These are phyloP conservation scores for Tuber indicum DNA, from an alignment of 495 filamentous ascomycete species.

Conservation along the genomic window DNA sequence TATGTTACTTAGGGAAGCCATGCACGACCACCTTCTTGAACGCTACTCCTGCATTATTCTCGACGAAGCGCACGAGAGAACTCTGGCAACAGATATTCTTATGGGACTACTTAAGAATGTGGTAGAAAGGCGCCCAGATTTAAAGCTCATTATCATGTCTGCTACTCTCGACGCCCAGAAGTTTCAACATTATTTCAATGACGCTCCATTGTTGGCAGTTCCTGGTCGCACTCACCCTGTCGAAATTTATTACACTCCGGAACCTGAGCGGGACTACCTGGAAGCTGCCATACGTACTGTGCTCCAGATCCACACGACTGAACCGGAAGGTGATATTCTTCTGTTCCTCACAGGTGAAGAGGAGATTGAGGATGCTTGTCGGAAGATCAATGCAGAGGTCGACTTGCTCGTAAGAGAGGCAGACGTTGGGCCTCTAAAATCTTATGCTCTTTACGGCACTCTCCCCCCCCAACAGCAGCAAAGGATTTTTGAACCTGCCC, in stretches of 20 bases:
- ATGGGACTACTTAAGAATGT: slow-evolving; percentile 94
- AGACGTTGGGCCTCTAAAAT: slow-evolving; percentile 79
- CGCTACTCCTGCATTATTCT: slow-evolving; percentile 98
- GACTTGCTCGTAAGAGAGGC: slow-evolving; percentile 87
- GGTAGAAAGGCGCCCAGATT: slow-evolving; percentile 64
- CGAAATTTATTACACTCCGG: slow-evolving; percentile 96
- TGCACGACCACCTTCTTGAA: slow-evolving; percentile 86
- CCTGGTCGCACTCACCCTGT: slow-evolving; percentile 94
- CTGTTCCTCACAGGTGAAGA: slow-evolving; percentile 97
- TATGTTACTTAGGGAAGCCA: slow-evolving; percentile 96
- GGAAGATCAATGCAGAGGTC: slow-evolving; percentile 82
- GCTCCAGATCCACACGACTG: slow-evolving; percentile 88
- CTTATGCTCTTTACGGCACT: slow-evolving; percentile 92
- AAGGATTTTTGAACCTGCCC: slow-evolving; percentile 85
- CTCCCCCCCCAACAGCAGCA: slow-evolving; percentile 90
- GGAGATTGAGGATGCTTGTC: slow-evolving; percentile 93
- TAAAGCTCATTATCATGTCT: slow-evolving; percentile 98
- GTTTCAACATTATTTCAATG: slow-evolving; percentile 96
- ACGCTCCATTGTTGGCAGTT: slow-evolving; percentile 86
- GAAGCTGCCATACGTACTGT: slow-evolving; percentile 92
- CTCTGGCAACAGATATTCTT: slow-evolving; percentile 87
- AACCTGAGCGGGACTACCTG: slow-evolving; percentile 93
- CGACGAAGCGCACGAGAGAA: slow-evolving; percentile 96
- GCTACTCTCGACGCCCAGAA: slow-evolving; percentile 95
- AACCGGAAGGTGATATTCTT: slow-evolving; percentile 89